Evolutionary conservation across 805 yeast genomes (phyloP).

Genomic region (Metschnikowia koreensis): DNA sequence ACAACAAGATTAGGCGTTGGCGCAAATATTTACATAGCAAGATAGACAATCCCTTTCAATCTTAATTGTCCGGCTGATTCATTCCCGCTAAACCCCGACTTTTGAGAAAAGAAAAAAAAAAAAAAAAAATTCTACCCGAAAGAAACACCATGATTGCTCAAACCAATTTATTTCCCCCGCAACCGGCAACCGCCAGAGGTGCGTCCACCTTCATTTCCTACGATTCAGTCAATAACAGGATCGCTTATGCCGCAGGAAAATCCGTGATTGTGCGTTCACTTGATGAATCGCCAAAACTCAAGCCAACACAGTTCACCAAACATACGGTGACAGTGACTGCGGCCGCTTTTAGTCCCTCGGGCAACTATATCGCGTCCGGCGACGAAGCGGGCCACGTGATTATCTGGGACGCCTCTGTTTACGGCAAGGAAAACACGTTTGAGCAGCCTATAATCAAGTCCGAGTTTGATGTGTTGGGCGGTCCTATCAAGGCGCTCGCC

Average conservation of each 20-base stretch:
- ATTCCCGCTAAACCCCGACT: not conserved
- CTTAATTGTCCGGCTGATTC: too few relatives aligned
- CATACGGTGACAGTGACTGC: conserved; percentile 76
- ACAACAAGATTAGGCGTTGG: not conserved
- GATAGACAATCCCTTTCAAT: too few relatives aligned
- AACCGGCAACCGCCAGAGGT: conserved; percentile 75
- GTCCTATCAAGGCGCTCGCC: conserved; percentile 75
- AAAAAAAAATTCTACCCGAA: not conserved
- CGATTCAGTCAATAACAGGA: conserved; percentile 62
- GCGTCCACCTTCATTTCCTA: conserved; percentile 71
- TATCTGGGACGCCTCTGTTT: conserved; percentile 68
- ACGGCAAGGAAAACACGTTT: conserved; percentile 38
- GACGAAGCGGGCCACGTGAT: conserved; percentile 88
- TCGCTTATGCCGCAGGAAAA: conserved; percentile 82
- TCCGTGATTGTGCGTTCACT: conserved; percentile 72
- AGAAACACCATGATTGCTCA: conserved; percentile 25
- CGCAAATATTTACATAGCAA: not conserved
- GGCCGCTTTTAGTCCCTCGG: conserved; percentile 85
- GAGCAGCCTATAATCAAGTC: conserved; percentile 64
- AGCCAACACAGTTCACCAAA: conserved; percentile 62
- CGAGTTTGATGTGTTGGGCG: conserved; percentile 76
- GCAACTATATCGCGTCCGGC: conserved; percentile 87
- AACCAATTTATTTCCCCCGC: conserved; percentile 57
- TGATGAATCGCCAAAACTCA: conserved; percentile 42
- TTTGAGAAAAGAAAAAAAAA: not conserved